Base-by-base conservation (phyloP, 139 green algal species). In the Penium margaritaceum region DNA sequence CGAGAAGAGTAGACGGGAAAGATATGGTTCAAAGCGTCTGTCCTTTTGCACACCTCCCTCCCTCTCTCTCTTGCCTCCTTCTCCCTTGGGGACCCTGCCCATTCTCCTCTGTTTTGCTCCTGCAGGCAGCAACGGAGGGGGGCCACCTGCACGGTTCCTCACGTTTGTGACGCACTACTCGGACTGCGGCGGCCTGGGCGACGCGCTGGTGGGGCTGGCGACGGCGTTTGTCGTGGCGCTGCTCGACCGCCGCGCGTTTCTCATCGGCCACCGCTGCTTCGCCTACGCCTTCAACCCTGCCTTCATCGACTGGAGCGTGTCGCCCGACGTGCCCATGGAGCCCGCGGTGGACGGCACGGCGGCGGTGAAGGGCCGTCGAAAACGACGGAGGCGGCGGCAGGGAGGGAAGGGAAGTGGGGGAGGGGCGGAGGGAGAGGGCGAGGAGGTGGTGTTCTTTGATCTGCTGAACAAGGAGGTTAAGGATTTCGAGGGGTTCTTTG, bases 181-280 rank as follows among this genome's bases (percentile, higher is more conserved):
- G n/a, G n/a, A 60, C 12, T 60, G 51, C 51, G 51, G 51, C 24
- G 51, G 51, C 51, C 51, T 60, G 24, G 51, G 51, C 30, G 51
- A 60, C 51, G 29, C 51, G 30, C 51, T 60, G 24, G 51, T 60
- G 51, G 51, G 51, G 24, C 51, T 60, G 5, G 51, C 51, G 24
- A 60, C 51, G 51, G 29, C 51, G 30, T 60, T 60, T 24, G 51
- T 24, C 17, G 51, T 60, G 24, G 51, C 51, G 51, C 51, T 60
- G 19, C 30, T 60, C 24, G 51, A 60, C 51, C 6, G 14, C 19
- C 51, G 51, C 21, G 51, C 51, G 24, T 60, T 60, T 24, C 51
- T 60, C 30, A 60, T 60, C 51, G 24, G 51, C 51, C 51, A 60
- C 51, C 24, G 24, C 5, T 60, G 51, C 51, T 24, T 60, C 14